These are phyloP conservation scores for Collybia sordida DNA, from an alignment of 768 basidiomycete species.

Conservation along the genomic window DNA sequence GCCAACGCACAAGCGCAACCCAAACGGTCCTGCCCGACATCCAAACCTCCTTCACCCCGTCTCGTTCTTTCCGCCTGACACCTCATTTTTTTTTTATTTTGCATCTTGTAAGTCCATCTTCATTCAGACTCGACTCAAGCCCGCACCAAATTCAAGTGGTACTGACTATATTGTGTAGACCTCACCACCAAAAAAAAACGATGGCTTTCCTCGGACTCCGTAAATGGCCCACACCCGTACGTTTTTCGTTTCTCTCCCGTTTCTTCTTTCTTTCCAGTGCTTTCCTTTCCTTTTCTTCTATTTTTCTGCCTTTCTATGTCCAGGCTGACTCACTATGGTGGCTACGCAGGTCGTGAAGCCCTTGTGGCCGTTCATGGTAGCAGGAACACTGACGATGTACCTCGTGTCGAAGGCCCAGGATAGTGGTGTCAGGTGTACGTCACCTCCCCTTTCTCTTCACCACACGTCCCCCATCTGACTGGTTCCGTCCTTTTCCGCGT, in stretches of 20 bases:
- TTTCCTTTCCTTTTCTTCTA: neutral
- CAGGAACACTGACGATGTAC: slow-evolving; percentile 64
- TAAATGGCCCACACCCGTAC: slow-evolving; percentile 78
- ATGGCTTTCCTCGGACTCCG: slow-evolving; percentile 81
- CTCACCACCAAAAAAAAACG: slow-evolving; percentile 19
- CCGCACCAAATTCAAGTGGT: neutral
- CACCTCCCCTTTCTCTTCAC: neutral
- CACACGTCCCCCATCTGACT: neutral
- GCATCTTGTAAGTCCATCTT: neutral
- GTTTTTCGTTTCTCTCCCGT: slow-evolving; percentile 26
- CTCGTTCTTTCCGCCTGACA: slow-evolving; percentile 10
- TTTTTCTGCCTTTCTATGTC: neutral
- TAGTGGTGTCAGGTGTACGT: slow-evolving; percentile 71
- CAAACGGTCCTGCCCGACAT: slow-evolving; percentile 42
- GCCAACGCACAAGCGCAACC: slow-evolving; percentile 16
- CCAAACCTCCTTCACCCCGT: slow-evolving; percentile 22
- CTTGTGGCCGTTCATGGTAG: slow-evolving; percentile 78
- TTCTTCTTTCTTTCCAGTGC: neutral
- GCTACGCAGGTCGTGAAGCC: slow-evolving; percentile 61
- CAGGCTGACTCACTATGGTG: neutral
- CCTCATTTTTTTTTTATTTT: neutral
- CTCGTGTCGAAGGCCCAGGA: slow-evolving; percentile 68
- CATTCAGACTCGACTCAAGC: too few relatives aligned
- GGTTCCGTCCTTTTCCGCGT: slow-evolving; percentile 5
- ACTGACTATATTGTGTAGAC: neutral